Evolutionary conservation across 2,329 filamentous ascomycete genomes (phyloP), one percentile per base, ranked within the genome.

Genomic region (Cercospora citrullina): DNA sequence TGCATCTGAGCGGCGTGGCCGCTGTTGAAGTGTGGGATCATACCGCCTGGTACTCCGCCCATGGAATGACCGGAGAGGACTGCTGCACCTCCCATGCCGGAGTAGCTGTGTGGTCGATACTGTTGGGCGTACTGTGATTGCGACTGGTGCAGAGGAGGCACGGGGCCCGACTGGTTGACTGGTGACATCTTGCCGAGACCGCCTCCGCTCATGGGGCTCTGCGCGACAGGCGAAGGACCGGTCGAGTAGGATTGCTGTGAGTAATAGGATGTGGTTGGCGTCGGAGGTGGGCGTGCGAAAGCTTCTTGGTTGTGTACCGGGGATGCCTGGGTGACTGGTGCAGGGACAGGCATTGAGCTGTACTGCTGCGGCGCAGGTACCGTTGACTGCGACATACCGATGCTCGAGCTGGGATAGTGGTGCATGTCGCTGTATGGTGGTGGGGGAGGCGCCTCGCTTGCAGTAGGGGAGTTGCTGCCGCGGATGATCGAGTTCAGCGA

Each of bases 1-100:
- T 92, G 91, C 80, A 94, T 86, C 71, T 88, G 88, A 71, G 81
- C 87, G 74, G 80, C 84, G 80, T 85, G 89, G 78, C 81, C 87
- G 77, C 82, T 89, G 79, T 88, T 88, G 79, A 87, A 89, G 5
- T 69, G 64, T 5, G 83, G 80, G 74, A 87, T 84, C 80, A 91
- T 85, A 2, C 82, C 82, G 5, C 83, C 80, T 48, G 84, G 84
- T 78, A 87, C 81, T 42, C 75, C 72, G 26, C 82, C 82, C 85
- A 63, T 87, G 87, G 67, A 68, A 0, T 92, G 92, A 68, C 89
- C 91, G 16, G 91, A 90, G 83, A 94, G 88, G 30, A 94, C 89
- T 1, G 90, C 86, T 0, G 89, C 88, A 3, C 90, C 85, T 0
- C 89, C 88, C 3, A 90, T 86, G 3, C 91, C 83, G 3, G 85